phyloP scores from a whole-genome alignment of 1,284 basidiomycete species.

The Xanthoconium separans region DNA sequence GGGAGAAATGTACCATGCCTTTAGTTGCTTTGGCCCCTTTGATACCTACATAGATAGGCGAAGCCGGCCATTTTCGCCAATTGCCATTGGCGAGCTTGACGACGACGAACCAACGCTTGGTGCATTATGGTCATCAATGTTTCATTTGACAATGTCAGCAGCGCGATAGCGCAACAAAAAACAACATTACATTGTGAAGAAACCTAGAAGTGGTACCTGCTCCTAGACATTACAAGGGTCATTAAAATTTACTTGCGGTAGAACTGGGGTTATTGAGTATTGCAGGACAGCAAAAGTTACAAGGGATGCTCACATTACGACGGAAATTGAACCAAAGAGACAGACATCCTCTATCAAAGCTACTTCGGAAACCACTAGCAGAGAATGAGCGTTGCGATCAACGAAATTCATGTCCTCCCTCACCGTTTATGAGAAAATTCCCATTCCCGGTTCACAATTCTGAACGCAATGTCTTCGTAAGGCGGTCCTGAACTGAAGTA shows the following conservation, averaged over 20 bases:
- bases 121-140: not conserved
- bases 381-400: conserved; percentile 13
- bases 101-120: not conserved
- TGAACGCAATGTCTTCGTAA: conserved; percentile 98
- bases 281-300: conserved; percentile 4
- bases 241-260: conserved; percentile 55
- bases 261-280: conserved; percentile 48
- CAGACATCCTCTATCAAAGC: conserved; percentile 82
- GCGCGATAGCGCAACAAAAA: conserved; percentile 8
- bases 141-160: conserved; percentile 16
- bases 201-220: conserved; percentile 15
- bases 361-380: conserved; percentile 76
- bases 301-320: conserved; percentile 63
- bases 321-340: conserved; percentile 89
- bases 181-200: conserved; percentile 27
- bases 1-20: not conserved
- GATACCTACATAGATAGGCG: conserved; percentile 13
- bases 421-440: conserved; percentile 96
- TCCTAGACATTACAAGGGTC: conserved; percentile 9
- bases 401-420: conserved; percentile 14
- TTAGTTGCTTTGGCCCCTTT: conserved; percentile 4
- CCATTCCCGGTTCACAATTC: conserved; percentile 98
- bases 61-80: conserved; percentile 3
- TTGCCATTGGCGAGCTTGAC: not conserved
- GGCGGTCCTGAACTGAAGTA: conserved; percentile 97